phyloP scores from a whole-genome alignment of 2,329 filamentous ascomycete species.

The Sporothrix phasma region DNA sequence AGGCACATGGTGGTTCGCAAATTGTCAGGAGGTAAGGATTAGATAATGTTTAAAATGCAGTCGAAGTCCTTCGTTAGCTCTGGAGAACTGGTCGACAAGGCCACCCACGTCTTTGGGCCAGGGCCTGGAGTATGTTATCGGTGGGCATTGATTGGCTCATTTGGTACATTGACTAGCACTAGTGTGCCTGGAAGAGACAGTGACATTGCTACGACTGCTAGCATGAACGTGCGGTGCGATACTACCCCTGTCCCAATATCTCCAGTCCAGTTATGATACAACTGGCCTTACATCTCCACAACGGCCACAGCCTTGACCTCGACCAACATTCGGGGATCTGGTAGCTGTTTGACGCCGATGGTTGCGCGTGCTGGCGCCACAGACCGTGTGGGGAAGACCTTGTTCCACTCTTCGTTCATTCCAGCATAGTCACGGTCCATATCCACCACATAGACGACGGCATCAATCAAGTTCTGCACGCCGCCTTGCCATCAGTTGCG shows the following conservation, averaged over 20 bases:
- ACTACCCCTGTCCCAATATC: background rate
- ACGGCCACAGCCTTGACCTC: constrained; percentile 27
- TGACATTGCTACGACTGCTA: too few relatives aligned
- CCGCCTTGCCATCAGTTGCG: constrained; percentile 27
- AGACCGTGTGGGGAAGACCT: constrained; percentile 29
- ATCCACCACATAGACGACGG: constrained; percentile 32
- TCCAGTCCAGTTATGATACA: background rate
- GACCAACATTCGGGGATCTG: constrained; percentile 26
- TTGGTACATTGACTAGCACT: background rate
- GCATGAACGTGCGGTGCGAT: too few relatives aligned
- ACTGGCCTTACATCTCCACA: constrained; percentile 19
- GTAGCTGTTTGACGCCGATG: constrained; percentile 26
- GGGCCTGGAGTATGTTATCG: background rate
- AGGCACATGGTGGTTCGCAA: too few relatives aligned
- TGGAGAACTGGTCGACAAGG: background rate
- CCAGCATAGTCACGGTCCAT: constrained; percentile 33
- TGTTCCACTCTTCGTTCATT: constrained; percentile 39
- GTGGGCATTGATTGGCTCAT: background rate
- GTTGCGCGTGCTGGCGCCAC: constrained; percentile 30
- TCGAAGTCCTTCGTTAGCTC: background rate
- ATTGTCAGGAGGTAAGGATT: too few relatives aligned
- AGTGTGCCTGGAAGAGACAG: background rate
- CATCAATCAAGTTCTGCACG: constrained; percentile 31
- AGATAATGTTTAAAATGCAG: too few relatives aligned
- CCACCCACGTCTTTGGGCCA: background rate